Evolutionary conservation across 148 eudicot species (phyloP).

Genomic region (Mesembryanthemum crystallinum): DNA sequence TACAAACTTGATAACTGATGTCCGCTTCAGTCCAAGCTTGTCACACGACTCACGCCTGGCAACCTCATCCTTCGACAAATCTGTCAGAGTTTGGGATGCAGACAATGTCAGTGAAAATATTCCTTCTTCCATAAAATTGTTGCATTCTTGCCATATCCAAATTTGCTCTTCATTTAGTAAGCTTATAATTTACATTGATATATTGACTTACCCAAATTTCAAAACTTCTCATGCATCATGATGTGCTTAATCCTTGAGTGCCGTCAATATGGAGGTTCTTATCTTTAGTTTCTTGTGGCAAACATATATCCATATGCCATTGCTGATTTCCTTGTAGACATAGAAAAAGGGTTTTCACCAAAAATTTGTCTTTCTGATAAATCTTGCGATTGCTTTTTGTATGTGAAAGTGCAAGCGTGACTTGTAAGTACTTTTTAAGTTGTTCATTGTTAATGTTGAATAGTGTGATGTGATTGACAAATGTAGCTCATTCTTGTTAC

Average conservation of each 20-base stretch:
- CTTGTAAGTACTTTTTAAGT: too few species aligned
- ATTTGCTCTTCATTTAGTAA: neutral
- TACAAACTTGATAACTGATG: slow-evolving; percentile 71
- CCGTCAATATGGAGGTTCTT: neutral
- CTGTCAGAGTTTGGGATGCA: slow-evolving; percentile 90
- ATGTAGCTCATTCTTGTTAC: too few species aligned
- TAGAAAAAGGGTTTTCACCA: neutral
- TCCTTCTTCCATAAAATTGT: neutral
- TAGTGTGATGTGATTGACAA: too few species aligned
- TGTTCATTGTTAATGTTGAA: too few species aligned
- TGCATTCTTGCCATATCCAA: neutral
- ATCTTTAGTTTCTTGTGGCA: neutral
- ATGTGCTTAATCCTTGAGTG: neutral
- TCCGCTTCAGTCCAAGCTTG: slow-evolving; percentile 87
- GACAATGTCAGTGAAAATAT: slow-evolving; percentile 59
- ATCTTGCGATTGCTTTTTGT: too few species aligned
- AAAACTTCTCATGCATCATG: neutral
- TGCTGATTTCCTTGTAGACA: neutral
- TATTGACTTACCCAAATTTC: neutral
- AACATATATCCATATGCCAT: neutral
- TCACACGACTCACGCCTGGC: slow-evolving; percentile 88
- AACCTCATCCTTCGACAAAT: slow-evolving; percentile 87
- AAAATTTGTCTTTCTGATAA: too few species aligned
- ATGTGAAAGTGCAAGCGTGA: too few species aligned
- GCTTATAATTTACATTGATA: neutral